Evolutionary conservation across 1,284 basidiomycete genomes (phyloP).

Genomic region (Puccinia hordei): DNA sequence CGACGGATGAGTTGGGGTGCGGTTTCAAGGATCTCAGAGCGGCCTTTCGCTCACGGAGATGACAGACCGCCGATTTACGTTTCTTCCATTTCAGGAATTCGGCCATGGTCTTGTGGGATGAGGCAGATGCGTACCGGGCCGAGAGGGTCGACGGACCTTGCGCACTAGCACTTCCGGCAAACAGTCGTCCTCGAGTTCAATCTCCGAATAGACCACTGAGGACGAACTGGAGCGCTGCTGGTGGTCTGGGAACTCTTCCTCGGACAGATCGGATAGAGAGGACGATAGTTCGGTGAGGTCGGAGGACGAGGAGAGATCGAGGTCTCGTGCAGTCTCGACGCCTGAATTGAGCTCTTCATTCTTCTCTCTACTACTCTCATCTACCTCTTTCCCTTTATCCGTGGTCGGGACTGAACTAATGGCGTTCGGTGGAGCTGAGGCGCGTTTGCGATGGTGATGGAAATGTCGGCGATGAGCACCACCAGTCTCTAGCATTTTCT

Average conservation of each 20-base stretch:
- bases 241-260: not conserved
- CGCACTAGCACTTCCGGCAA: conserved; percentile 37
- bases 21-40: conserved; percentile 1
- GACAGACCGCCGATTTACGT: conserved; percentile 2
- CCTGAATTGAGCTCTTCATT: not conserved
- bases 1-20: not conserved
- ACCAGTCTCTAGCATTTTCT: not conserved
- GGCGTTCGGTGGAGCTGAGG: conserved; percentile 23
- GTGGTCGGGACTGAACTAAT: not conserved
- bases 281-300: conserved; percentile 47
- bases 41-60: not conserved
- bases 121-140: not conserved
- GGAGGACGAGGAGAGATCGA: conserved; percentile 25
- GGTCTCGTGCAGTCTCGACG: not conserved
- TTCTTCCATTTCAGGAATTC: conserved; percentile 30
- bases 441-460: conserved; percentile 11
- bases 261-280: conserved; percentile 29
- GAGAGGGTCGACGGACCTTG: conserved; percentile 24
- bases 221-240: conserved; percentile 16
- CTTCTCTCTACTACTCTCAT: not conserved
- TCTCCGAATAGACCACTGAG: conserved; percentile 30
- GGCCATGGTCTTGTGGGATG: conserved; percentile 9
- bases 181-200: conserved; percentile 44
- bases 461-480: not conserved
- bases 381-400: not conserved